Conservation (phyloP, 2,329 filamentous ascomycete species). For the Bimuria novae-zelandiae region DNA sequence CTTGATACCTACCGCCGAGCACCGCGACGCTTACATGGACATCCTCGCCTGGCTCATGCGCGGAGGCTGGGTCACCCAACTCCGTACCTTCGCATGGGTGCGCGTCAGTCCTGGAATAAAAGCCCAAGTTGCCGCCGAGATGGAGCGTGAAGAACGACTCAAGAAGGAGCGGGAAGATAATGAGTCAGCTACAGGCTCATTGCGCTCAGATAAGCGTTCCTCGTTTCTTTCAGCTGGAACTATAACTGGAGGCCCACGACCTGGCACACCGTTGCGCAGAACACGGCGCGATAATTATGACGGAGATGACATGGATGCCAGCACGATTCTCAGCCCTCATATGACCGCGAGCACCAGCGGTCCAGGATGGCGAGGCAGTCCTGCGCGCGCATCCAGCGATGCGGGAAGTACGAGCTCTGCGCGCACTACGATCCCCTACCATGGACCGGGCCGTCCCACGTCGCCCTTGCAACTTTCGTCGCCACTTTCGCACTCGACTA, state of each 20-base stretch:
- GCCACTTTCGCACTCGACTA: conserved; percentile 16
- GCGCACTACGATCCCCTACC: conserved; percentile 40
- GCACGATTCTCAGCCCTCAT: conserved; percentile 35
- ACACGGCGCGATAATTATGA: conserved; percentile 11
- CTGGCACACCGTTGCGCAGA: conserved; percentile 36
- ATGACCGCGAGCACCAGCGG: conserved; percentile 16
- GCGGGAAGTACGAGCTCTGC: conserved; percentile 44
- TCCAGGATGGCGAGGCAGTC: conserved; percentile 28
- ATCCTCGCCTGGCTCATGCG: conserved; percentile 94
- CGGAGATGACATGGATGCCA: conserved; percentile 33
- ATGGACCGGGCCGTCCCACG: conserved; percentile 22
- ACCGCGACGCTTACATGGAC: conserved; percentile 83
- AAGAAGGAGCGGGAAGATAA: conserved; percentile 43
- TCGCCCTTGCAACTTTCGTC: conserved; percentile 26
- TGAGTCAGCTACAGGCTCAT: conserved; percentile 32
- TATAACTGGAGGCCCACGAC: conserved; percentile 12
- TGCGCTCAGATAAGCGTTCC: conserved; percentile 38
- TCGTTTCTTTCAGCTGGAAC: conserved; percentile 34
- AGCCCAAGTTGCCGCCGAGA: conserved; percentile 74
- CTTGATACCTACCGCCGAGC: conserved; percentile 84
- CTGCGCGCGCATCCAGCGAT: conserved; percentile 36
- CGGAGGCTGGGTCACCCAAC: conserved; percentile 89
- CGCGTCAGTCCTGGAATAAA: conserved; percentile 82
- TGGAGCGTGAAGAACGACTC: conserved; percentile 55
- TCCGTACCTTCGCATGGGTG: conserved; percentile 89